Evolutionary conservation across 805 yeast species (phyloP), one percentile per base, ranked within the genome.

Genomic region (Metschnikowia matae): DNA sequence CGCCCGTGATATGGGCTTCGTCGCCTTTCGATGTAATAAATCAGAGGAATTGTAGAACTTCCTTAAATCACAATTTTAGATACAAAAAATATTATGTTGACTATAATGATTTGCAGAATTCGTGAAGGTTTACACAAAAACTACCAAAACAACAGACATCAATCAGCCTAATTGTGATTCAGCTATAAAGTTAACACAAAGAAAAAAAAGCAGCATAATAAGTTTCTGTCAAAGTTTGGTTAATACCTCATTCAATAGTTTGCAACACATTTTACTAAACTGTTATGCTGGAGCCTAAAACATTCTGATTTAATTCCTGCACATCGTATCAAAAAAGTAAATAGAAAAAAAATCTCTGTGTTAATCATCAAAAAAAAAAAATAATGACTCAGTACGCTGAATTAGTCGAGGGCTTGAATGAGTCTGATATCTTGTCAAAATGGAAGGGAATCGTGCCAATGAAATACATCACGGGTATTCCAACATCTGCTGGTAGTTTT

Each of bases 391-490:
- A 48, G 14, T 83, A 81, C 66, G 76, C 75, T 38, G 60, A 74
- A 46, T 68, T 83, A 37, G 91, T 85, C n/a, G 72, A 80, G 52
- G 61, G 74, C 23, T 70, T 86, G 37, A 56, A 68, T 1, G 69
- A 70, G 3, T 69, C 71, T 6, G 78, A 82, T 26, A 83, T 88
- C 45, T 65, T 85, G 52, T 61, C 59, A 4, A 67, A 73, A 44
- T 88, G 89, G 74, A 80, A 83, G 4, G 92, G 84, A 6, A 82
- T 88, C 13, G 80, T 82, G 31, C 88, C 92, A 2, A 61, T 87
- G 43, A 72, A 74, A 21, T 62, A 75, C 33, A 80, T 86, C 37
- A 77, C 85, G 7, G 89, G 89, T 37, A 75, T 83, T 23, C 74
- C 80, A 3, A 67, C 75, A 6, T 66, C 79, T 6, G 44, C 60